phyloP scores from a whole-genome alignment of 495 filamentous ascomycete species.

The Daldinia bambusicola region DNA sequence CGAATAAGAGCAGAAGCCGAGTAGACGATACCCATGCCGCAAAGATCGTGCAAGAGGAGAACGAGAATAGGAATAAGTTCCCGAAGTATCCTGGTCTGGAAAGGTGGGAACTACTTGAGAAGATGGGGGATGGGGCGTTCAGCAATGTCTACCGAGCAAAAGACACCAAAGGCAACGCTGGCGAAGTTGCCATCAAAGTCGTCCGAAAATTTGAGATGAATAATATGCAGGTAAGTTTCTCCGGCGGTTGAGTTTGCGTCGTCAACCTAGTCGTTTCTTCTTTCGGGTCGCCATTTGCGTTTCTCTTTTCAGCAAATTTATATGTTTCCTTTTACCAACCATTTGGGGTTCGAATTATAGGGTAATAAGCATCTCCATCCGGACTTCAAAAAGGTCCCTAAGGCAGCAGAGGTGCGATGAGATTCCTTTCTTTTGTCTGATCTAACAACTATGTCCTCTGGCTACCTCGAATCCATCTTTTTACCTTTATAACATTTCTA shows the following conservation, averaged over 20 bases:
- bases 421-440: slow-evolving; percentile 53
- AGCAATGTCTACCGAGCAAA: slow-evolving; percentile 95
- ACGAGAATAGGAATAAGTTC: slow-evolving; percentile 81
- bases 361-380: slow-evolving; percentile 88
- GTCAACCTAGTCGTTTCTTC: slow-evolving; percentile 42
- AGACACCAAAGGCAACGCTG: slow-evolving; percentile 72
- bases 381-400: slow-evolving; percentile 92
- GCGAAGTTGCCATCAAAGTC: slow-evolving; percentile 96
- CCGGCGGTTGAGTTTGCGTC: slow-evolving; percentile 41
- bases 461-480: slow-evolving; percentile 31
- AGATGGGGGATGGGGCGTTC: slow-evolving; percentile 99
- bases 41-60: slow-evolving; percentile 90
- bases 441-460: slow-evolving; percentile 33
- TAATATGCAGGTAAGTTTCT: slow-evolving; percentile 85
- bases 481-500: slow-evolving; percentile 28
- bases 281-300: slow-evolving; percentile 48
- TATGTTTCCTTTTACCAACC: slow-evolving; percentile 56
- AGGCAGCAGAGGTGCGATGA: slow-evolving; percentile 95
- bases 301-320: slow-evolving; percentile 42
- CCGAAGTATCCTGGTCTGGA: slow-evolving; percentile 93
- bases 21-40: slow-evolving; percentile 75
- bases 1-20: slow-evolving; percentile 56
- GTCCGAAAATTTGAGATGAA: slow-evolving; percentile 99
- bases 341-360: slow-evolving; percentile 62
- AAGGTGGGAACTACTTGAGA: slow-evolving; percentile 88